Percentiles rank a stretch among this genome's conserved stretches.
These are phyloP conservation scores for Rubus idaeus DNA, from an alignment of 306 rosid species.

Conservation along the genomic window DNA sequence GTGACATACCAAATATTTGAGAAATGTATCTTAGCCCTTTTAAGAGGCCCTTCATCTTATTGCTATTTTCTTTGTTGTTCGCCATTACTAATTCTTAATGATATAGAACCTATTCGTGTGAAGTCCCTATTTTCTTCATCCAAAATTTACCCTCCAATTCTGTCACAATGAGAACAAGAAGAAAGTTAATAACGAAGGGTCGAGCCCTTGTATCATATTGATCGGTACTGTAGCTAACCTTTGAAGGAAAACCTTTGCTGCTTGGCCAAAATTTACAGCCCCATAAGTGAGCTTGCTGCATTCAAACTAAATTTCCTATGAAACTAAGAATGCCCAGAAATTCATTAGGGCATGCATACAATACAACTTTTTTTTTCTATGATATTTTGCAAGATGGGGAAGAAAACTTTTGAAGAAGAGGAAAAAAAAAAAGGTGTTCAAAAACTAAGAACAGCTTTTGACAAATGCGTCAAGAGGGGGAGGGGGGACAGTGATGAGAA, in stretches of 20 bases:
- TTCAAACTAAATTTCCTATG: not conserved
- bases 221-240: not conserved
- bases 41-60: slow-evolving; percentile 87
- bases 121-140: not conserved
- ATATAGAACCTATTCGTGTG: not conserved
- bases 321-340: not conserved
- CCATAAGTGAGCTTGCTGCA: not conserved
- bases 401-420: slow-evolving; percentile 19
- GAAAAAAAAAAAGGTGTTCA: slow-evolving; percentile 16
- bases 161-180: slow-evolving; percentile 7
- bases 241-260: not conserved
- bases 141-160: slow-evolving; percentile 13
- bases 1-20: slow-evolving; percentile 78
- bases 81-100: slow-evolving; percentile 7
- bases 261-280: not conserved
- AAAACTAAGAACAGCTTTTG: slow-evolving; percentile 27
- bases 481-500: slow-evolving; percentile 29
- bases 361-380: not conserved
- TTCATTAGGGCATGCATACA: not conserved
- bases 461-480: slow-evolving; percentile 33
- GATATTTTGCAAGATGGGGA: not conserved
- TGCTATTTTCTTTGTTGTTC: slow-evolving; percentile 27
- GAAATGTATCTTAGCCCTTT: slow-evolving; percentile 88
- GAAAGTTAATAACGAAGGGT: not conserved
- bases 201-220: not conserved